Conservation (phyloP, 768 basidiomycete species). For the Boletus tylopilopsis region DNA sequence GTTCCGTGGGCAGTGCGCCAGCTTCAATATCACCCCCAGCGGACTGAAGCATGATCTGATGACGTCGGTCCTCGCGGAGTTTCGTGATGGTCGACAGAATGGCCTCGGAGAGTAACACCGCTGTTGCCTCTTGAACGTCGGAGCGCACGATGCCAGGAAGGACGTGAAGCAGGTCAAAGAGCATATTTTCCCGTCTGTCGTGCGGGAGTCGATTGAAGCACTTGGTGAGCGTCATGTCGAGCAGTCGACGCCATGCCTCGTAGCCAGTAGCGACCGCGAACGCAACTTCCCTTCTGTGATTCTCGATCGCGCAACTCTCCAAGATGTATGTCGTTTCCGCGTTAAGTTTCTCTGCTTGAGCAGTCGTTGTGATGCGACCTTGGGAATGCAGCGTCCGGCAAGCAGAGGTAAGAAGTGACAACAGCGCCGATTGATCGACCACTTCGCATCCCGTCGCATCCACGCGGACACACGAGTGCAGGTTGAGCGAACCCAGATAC, state of each 20-base stretch:
- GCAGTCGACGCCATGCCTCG: conserved; percentile 78
- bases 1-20: conserved; percentile 74
- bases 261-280: conserved; percentile 68
- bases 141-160: conserved; percentile 68
- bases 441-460: conserved; percentile 77
- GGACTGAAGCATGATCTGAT: conserved; percentile 65
- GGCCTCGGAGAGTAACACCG: conserved; percentile 80
- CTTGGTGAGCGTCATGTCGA: conserved; percentile 83
- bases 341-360: conserved; percentile 62
- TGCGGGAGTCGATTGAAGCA: conserved; percentile 81
- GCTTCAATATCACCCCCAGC: conserved; percentile 59
- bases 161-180: conserved; percentile 86
- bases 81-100: conserved; percentile 82
- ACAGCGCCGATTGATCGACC: conserved; percentile 68
- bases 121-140: conserved; percentile 65
- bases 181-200: conserved; percentile 80
- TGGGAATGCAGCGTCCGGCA: conserved; percentile 62
- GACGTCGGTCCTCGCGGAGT: conserved; percentile 76
- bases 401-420: conserved; percentile 63
- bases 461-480: conserved; percentile 64
- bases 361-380: conserved; percentile 58
- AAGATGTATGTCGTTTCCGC: conserved; percentile 73
- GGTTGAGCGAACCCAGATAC: conserved; percentile 61
- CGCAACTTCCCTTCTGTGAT: conserved; percentile 78
- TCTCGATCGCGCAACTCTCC: conserved; percentile 82